phyloP scores from a whole-genome alignment of 768 basidiomycete genomes.

The Paxillus ammoniavirescens region DNA sequence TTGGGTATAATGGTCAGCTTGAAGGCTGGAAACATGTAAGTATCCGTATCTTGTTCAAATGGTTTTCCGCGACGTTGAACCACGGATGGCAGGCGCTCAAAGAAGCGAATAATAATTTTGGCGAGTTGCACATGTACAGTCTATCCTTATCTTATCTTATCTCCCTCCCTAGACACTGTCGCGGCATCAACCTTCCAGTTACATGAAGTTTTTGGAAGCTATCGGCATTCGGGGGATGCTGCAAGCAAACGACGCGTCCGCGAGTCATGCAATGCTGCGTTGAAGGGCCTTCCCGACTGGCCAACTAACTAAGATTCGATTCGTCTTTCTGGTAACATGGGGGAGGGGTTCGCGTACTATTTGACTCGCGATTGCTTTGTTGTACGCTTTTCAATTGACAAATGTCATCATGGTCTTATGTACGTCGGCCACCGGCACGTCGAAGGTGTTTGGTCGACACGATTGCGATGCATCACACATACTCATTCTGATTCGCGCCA shows the following conservation, averaged over 20 bases:
- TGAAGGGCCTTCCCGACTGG: conserved; percentile 73
- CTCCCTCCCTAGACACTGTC: conserved; percentile 37
- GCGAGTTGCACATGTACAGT: conserved; percentile 31
- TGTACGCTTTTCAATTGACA: too few species aligned
- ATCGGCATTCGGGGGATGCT: conserved; percentile 69
- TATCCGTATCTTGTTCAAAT: conserved; percentile 8
- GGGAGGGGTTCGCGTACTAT: not conserved
- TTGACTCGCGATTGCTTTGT: not conserved
- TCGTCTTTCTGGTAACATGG: not conserved
- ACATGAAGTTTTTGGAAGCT: conserved; percentile 68
- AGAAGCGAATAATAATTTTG: conserved; percentile 53
- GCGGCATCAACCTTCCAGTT: conserved; percentile 75
- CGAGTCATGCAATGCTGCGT: conserved; percentile 75
- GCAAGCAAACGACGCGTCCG: conserved; percentile 75
- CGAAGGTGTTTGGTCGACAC: too few species aligned
- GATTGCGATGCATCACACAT: too few species aligned
- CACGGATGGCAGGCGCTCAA: conserved; percentile 43
- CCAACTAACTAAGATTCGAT: conserved; percentile 38
- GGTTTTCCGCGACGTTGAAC: conserved; percentile 7
- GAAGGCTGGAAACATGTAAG: conserved; percentile 59
- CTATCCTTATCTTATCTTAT: not conserved
- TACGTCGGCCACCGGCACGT: too few species aligned
- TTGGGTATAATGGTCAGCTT: conserved; percentile 51
- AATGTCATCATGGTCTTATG: too few species aligned
- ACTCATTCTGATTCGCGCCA: too few species aligned